These are phyloP conservation scores for Lepidium africanum DNA, from an alignment of 345 rosid genomes.

Conservation along the genomic window DNA sequence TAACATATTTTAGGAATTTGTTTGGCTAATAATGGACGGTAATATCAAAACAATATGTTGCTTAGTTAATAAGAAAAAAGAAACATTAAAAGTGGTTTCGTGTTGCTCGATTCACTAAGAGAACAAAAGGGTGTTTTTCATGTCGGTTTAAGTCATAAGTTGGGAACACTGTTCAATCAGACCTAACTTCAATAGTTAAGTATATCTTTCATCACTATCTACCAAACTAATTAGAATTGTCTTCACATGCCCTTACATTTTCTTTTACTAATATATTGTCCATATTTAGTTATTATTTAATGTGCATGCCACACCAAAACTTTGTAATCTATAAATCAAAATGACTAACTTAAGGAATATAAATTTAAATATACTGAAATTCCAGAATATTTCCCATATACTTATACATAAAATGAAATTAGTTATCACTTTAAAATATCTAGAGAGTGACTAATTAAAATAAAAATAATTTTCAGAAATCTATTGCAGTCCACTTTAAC, in stretches of 20 bases:
- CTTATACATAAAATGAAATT: not conserved
- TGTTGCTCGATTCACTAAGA: not conserved
- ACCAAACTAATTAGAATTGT: slow-evolving; percentile 23
- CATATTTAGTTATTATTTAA: not conserved
- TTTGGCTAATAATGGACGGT: not conserved
- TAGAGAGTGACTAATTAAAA: no score
- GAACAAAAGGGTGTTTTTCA: not conserved
- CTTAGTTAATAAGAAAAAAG: not conserved
- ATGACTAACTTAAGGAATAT: not conserved
- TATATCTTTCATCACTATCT: slow-evolving; percentile 13
- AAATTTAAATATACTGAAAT: not conserved
- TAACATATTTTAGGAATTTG: not conserved
- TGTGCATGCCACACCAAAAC: not conserved
- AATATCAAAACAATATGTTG: not conserved
- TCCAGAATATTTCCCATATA: not conserved
- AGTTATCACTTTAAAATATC: no score
- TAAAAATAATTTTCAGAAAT: no score
- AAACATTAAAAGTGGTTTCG: not conserved
- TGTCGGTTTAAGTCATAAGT: slow-evolving; percentile 8
- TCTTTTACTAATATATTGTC: not conserved
- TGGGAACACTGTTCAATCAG: slow-evolving; percentile 1
- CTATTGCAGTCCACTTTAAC: not conserved
- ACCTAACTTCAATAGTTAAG: slow-evolving; percentile 27
- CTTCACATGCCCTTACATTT: slow-evolving; percentile 8
- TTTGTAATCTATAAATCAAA: not conserved